These are phyloP conservation scores for Saccharomyces eubayanus DNA, from an alignment of 805 yeast species.

Conservation along the genomic window DNA sequence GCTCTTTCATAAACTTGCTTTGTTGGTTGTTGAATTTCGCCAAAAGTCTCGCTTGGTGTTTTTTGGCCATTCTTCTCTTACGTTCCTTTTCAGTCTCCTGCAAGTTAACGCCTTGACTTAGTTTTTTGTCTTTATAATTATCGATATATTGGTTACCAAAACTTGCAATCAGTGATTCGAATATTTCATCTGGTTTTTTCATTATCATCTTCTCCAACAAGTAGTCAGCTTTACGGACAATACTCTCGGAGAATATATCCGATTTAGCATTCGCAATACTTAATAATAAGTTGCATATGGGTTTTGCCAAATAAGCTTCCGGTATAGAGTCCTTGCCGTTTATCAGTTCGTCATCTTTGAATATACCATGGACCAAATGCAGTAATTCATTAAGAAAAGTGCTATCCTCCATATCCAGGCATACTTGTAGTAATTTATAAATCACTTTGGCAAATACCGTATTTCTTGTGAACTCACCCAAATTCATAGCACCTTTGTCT, in stretches of 20 bases:
- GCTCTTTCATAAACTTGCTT: constrained; percentile 55
- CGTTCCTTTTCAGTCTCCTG: constrained; percentile 50
- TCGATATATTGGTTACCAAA: constrained; percentile 51
- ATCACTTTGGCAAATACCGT: constrained; percentile 47
- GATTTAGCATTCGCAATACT: constrained; percentile 40
- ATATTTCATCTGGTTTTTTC: constrained; percentile 39
- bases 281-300: constrained; percentile 49
- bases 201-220: constrained; percentile 44
- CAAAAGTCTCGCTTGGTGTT: constrained; percentile 53
- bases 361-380: constrained; percentile 60
- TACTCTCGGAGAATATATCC: constrained; percentile 36
- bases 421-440: constrained; percentile 47
- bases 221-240: constrained; percentile 48
- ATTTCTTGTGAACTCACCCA: constrained; percentile 47
- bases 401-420: constrained; percentile 45
- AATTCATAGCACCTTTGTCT: constrained; percentile 31
- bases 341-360: constrained; percentile 41
- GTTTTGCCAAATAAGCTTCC: constrained; percentile 44
- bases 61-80: constrained; percentile 48
- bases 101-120: constrained; percentile 31
- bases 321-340: constrained; percentile 36
- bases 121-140: constrained; percentile 41
- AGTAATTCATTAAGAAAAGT: constrained; percentile 50
- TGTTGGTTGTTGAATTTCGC: constrained; percentile 66
- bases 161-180: constrained; percentile 44